phyloP scores from a whole-genome alignment of 805 yeast genomes.

The Metschnikowia noctiluminum region DNA sequence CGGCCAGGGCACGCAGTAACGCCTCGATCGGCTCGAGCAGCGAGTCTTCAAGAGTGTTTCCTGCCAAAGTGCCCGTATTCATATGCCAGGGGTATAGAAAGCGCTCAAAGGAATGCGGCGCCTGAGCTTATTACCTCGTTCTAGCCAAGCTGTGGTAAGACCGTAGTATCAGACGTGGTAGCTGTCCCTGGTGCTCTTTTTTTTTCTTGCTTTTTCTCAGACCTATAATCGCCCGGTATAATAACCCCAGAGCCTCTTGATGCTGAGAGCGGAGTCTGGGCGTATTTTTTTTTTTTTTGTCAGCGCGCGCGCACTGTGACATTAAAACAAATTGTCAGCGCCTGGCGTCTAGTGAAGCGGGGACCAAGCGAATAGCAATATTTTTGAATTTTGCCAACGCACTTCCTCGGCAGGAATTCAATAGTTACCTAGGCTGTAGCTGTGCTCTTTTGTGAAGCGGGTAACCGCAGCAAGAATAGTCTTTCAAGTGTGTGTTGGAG shows the following conservation, averaged over 20 bases:
- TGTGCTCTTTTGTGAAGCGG: too few relatives aligned
- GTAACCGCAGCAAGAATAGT: too few relatives aligned
- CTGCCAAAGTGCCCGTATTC: constrained; percentile 16
- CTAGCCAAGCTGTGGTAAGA: background rate
- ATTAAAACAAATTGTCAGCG: background rate
- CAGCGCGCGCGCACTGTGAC: constrained; percentile 3
- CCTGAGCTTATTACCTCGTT: background rate
- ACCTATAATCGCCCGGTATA: constrained; percentile 1
- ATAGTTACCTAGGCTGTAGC: too few relatives aligned
- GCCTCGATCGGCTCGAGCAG: constrained; percentile 17
- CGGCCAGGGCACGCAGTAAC: constrained; percentile 12
- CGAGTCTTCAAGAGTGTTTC: constrained; percentile 11
- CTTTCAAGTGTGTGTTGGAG: too few relatives aligned
- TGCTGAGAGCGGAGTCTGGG: background rate
- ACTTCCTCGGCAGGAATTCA: too few relatives aligned
- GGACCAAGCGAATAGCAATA: too few relatives aligned
- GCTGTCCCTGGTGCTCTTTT: background rate
- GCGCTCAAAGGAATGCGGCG: background rate
- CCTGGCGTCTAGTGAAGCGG: too few relatives aligned
- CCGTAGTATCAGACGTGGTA: background rate
- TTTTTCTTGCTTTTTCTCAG: constrained; percentile 1
- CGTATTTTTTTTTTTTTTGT: background rate
- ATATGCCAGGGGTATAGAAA: background rate
- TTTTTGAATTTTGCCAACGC: too few relatives aligned
- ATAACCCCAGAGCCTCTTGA: background rate